Conservation (phyloP, 805 yeast species). For the Clavispora phyllophila region DNA sequence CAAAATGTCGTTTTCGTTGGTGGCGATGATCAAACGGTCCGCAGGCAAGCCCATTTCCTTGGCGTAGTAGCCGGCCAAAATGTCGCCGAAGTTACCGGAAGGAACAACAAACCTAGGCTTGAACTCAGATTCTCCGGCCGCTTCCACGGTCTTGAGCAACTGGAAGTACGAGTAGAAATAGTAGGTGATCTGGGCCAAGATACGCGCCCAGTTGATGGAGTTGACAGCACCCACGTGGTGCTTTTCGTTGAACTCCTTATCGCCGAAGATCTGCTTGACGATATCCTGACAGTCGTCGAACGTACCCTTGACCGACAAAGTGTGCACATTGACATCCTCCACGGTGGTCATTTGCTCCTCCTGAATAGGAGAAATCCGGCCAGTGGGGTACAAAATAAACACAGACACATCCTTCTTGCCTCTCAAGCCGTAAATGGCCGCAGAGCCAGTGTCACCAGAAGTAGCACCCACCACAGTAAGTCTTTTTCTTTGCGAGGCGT, state of each 20-base stretch:
- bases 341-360: conserved; percentile 99
- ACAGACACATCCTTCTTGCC: conserved; percentile 98
- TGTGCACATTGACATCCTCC: conserved; percentile 86
- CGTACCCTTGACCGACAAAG: conserved; percentile 90
- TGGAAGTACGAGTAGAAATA: conserved; percentile 91
- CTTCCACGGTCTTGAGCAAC: conserved; percentile 37
- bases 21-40: conserved; percentile 83
- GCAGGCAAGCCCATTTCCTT: conserved; percentile 92
- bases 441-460: conserved; percentile 98
- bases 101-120: conserved; percentile 88
- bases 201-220: conserved; percentile 99
- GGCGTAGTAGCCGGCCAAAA: conserved; percentile 94
- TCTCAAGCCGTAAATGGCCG: conserved; percentile 96
- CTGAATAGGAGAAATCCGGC: conserved; percentile 95
- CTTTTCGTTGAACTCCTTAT: conserved; percentile 76
- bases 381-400: conserved; percentile 93
- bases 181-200: conserved; percentile 94
- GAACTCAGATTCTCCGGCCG: conserved; percentile 9
- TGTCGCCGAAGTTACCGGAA: conserved; percentile 97
- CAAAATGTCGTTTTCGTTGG: conserved; percentile 92
- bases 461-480: conserved; percentile 99
- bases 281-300: conserved; percentile 98
- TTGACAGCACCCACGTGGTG: conserved; percentile 97
- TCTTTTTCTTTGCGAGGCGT: conserved; percentile 58
- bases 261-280: conserved; percentile 90